Conservation (phyloP, 257 asterid genomes). For the Paulownia fortunei region DNA sequence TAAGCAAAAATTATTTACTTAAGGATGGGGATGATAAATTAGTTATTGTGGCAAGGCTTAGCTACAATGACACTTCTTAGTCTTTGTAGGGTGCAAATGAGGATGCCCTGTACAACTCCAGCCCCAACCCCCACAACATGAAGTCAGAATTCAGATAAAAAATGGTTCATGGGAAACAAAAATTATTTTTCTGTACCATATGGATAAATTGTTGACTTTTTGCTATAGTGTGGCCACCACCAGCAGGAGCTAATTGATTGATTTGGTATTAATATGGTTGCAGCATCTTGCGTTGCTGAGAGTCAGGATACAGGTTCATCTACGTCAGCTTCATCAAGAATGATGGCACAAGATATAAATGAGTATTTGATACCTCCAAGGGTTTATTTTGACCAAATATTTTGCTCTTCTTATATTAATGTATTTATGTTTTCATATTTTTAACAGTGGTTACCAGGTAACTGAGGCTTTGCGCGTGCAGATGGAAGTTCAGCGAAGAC, state of each 20-base stretch:
- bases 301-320: slow-evolving; percentile 89
- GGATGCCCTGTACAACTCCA: too few species aligned
- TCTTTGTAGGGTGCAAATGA: not conserved
- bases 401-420: not conserved
- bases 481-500: slow-evolving; percentile 89
- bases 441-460: slow-evolving; percentile 79
- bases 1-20: not conserved
- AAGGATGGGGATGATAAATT: not conserved
- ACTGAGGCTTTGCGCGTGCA: slow-evolving; percentile 95
- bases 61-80: not conserved
- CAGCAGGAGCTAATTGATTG: slow-evolving; percentile 16
- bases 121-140: too few species aligned
- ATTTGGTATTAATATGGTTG: slow-evolving; percentile 30
- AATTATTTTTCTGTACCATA: not conserved
- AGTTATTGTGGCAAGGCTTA: not conserved
- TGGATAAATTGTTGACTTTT: not conserved
- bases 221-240: not conserved
- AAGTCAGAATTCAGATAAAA: not conserved
- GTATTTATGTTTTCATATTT: slow-evolving; percentile 27
- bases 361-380: slow-evolving; percentile 55
- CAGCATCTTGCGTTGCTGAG: slow-evolving; percentile 82
- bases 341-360: slow-evolving; percentile 65
- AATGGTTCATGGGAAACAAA: not conserved
- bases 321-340: slow-evolving; percentile 69
- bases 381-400: not conserved